A percentile compares a stretch with the other conserved stretches of the same genome.
Conservation (phyloP, 805 yeast species). For the Martiniozyma abietophila region DNA sequence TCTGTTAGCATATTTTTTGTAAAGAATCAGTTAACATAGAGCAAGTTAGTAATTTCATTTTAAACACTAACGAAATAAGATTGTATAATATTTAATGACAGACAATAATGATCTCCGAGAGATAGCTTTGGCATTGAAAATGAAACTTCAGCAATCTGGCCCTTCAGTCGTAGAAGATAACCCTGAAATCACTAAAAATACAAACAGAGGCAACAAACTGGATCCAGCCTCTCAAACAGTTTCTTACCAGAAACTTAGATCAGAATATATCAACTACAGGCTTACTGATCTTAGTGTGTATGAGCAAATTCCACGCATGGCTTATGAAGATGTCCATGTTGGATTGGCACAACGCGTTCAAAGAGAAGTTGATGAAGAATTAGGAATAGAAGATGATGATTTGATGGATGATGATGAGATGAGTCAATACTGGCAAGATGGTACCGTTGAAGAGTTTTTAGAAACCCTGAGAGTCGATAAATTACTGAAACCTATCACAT, state of each 20-base stretch:
- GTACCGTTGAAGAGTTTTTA: slow-evolving; percentile 28
- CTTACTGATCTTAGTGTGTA: slow-evolving; percentile 10
- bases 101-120: too few species aligned
- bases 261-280: slow-evolving; percentile 2
- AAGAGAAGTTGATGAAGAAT: slow-evolving; percentile 22
- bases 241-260: slow-evolving; percentile 16
- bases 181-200: neutral
- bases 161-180: slow-evolving; percentile 14
- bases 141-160: slow-evolving; percentile 10
- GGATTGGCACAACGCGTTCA: slow-evolving; percentile 20
- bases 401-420: slow-evolving; percentile 1
- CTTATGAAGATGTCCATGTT: slow-evolving; percentile 19
- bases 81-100: too few species aligned
- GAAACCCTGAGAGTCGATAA: slow-evolving; percentile 43
- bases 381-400: slow-evolving; percentile 17
- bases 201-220: slow-evolving; percentile 27
- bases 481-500: slow-evolving; percentile 66
- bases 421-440: slow-evolving; percentile 16
- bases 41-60: too few species aligned
- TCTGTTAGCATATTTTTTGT: too few species aligned
- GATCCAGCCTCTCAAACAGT: slow-evolving; percentile 18
- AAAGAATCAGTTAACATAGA: too few species aligned
- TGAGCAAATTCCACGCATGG: slow-evolving; percentile 15
- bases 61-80: too few species aligned
- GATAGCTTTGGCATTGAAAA: slow-evolving; percentile 7